Conservation (phyloP, 139 green algal genomes). For the Chlorella sp. region DNA sequence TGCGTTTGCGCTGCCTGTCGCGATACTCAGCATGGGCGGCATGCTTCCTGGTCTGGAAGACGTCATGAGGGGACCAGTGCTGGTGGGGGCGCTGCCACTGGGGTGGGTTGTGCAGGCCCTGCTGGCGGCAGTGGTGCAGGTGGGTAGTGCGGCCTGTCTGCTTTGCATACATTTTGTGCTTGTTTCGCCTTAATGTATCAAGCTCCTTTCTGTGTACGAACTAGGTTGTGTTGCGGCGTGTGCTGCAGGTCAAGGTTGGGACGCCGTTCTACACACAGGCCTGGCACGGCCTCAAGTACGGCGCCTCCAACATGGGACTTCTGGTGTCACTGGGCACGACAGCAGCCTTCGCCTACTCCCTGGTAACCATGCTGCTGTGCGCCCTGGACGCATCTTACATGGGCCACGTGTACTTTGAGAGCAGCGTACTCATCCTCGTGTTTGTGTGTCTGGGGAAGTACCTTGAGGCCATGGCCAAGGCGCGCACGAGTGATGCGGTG, state of each 20-base stretch:
- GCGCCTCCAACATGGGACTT: conserved; percentile 79
- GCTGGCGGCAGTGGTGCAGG: no score
- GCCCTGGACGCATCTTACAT: conserved; percentile 7
- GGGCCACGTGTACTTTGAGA: conserved; percentile 80
- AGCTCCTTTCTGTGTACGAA: no score
- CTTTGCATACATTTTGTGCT: no score
- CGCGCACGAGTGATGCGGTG: conserved; percentile 68
- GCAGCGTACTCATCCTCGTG: conserved; percentile 88
- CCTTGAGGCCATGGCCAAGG: conserved; percentile 43
- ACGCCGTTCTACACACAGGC: conserved; percentile 39
- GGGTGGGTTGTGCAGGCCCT: no score
- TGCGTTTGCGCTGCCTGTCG: no score
- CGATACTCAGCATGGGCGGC: no score
- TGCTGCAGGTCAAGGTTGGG: conserved; percentile 79
- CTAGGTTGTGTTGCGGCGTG: no score
- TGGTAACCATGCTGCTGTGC: conserved; percentile 46
- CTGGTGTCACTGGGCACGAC: conserved; percentile 92
- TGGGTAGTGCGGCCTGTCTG: no score
- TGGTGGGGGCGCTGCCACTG: no score
- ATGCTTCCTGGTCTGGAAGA: no score
- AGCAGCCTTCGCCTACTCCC: conserved; percentile 85
- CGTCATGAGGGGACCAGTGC: no score
- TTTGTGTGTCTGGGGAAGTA: conserved; percentile 88
- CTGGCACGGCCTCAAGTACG: conserved; percentile 27
- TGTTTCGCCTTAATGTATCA: no score